Percentiles rank a stretch among this genome's conserved stretches.
Conservation (phyloP, 345 rosid genomes). For the Raphanus raphanistrum region DNA sequence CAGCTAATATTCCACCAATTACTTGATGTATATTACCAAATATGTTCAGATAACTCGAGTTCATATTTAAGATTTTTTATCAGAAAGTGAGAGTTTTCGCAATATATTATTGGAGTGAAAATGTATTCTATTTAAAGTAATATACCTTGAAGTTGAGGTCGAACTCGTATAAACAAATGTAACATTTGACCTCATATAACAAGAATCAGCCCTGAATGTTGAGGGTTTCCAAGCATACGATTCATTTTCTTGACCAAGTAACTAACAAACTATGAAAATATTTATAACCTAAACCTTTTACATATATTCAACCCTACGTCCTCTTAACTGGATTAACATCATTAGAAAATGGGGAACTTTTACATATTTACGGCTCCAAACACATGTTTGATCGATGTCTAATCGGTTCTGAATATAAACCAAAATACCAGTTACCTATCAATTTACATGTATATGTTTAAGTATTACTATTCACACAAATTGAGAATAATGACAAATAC, state of each 20-base stretch:
- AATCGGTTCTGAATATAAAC: not conserved
- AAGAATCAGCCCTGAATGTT: not conserved
- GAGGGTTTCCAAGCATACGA: not conserved
- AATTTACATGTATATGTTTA: not conserved
- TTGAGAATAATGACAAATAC: not conserved
- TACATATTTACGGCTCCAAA: not conserved
- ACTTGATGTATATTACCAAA: not conserved
- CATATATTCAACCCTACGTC: not conserved
- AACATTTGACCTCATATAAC: not conserved
- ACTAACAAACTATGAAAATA: not conserved
- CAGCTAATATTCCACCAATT: constrained; percentile 32
- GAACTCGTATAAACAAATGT: not conserved
- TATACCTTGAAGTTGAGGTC: not conserved
- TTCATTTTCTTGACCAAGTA: not conserved
- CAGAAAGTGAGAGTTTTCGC: not conserved
- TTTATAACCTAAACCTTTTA: not conserved
- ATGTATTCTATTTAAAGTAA: not conserved
- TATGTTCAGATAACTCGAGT: not conserved
- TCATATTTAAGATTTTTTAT: not conserved
- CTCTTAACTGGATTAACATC: not conserved
- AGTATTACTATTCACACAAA: not conserved
- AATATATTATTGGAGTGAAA: not conserved
- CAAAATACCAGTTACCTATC: not conserved
- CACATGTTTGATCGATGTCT: not conserved
- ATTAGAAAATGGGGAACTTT: not conserved